Evolutionary conservation across 495 filamentous ascomycete species (phyloP).

Genomic region (Staphylotrichum longicolle): DNA sequence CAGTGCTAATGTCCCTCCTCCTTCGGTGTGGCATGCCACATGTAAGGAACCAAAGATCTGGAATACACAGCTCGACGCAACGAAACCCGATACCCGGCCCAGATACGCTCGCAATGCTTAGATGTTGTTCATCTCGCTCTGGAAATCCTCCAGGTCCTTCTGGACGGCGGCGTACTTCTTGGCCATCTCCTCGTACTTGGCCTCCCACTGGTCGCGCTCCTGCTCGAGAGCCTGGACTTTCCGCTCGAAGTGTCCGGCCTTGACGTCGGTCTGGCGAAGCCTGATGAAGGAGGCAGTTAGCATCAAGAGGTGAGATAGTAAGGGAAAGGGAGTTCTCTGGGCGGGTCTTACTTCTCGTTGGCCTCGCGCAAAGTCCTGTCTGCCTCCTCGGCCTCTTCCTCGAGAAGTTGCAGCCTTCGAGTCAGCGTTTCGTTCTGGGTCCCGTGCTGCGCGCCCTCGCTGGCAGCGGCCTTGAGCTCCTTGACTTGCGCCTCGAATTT

Average conservation of each 20-base stretch:
- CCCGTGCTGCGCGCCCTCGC: slow-evolving; percentile 69
- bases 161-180: slow-evolving; percentile 81
- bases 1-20: slow-evolving; percentile 9
- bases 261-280: slow-evolving; percentile 97
- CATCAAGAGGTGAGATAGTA: neutral
- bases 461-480: slow-evolving; percentile 74
- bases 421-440: slow-evolving; percentile 85
- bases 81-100: slow-evolving; percentile 10
- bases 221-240: slow-evolving; percentile 95
- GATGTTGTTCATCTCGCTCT: slow-evolving; percentile 84
- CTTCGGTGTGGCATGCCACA: slow-evolving; percentile 6
- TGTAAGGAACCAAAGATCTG: slow-evolving; percentile 2
- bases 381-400: slow-evolving; percentile 95
- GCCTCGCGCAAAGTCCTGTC: slow-evolving; percentile 93
- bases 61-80: slow-evolving; percentile 15
- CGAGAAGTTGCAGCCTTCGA: slow-evolving; percentile 88
- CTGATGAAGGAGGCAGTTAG: slow-evolving; percentile 44
- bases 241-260: slow-evolving; percentile 98
- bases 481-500: slow-evolving; percentile 76
- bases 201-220: slow-evolving; percentile 86
- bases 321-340: neutral
- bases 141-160: slow-evolving; percentile 89
- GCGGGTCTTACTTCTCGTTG: slow-evolving; percentile 86
- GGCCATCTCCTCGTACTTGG: slow-evolving; percentile 93
- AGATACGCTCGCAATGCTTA: slow-evolving; percentile 44